A percentile compares a stretch with the other conserved stretches of the same genome.
Evolutionary conservation across 2,329 filamentous ascomycete genomes (phyloP).

Genomic region (Aspergillus sergii): DNA sequence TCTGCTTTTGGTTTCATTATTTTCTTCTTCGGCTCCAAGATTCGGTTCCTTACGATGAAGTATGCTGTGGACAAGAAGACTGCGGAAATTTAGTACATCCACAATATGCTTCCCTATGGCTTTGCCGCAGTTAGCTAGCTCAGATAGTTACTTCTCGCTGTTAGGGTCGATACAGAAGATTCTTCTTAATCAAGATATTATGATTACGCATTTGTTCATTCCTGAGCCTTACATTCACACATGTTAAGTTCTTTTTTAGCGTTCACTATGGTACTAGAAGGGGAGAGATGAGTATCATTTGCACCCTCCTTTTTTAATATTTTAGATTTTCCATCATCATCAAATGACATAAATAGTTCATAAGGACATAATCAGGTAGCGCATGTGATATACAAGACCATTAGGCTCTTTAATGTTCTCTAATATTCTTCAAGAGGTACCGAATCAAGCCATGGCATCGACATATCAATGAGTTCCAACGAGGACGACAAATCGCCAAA

Average conservation of each 20-base stretch:
- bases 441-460: background rate
- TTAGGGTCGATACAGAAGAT: too few species aligned
- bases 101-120: background rate
- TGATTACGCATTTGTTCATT: too few species aligned
- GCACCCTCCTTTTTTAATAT: too few species aligned
- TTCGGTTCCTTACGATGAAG: background rate
- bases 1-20: background rate
- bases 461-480: background rate
- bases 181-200: too few species aligned
- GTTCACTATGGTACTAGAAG: too few species aligned
- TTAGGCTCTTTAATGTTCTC: background rate
- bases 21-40: background rate
- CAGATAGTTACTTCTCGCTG: background rate
- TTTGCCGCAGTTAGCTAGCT: background rate
- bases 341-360: too few species aligned
- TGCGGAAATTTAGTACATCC: background rate
- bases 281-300: too few species aligned
- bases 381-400: too few species aligned
- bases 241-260: too few species aligned
- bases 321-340: too few species aligned
- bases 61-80: background rate
- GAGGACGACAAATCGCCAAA: background rate
- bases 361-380: too few species aligned
- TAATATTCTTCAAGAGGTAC: background rate
- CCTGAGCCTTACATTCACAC: too few species aligned